Evolutionary conservation across 2,329 filamentous ascomycete genomes (phyloP).

Genomic region (Neofusicoccum parvum): DNA sequence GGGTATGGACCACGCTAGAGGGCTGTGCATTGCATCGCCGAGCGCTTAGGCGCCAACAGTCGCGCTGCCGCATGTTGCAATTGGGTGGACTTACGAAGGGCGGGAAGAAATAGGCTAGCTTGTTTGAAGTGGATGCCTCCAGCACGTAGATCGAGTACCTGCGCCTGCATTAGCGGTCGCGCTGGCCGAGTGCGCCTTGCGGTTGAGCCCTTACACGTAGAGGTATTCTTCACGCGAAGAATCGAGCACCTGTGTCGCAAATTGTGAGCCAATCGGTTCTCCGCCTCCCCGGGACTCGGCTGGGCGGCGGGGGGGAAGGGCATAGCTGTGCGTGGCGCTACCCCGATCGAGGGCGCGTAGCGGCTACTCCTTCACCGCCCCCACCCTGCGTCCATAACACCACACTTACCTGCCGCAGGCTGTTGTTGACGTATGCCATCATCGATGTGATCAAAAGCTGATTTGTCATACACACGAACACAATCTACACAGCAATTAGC

Average conservation of each 20-base stretch:
- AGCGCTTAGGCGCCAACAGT: slow-evolving; percentile 19
- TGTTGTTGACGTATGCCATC: slow-evolving; percentile 78
- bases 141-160: slow-evolving; percentile 59
- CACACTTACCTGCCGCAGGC: slow-evolving; percentile 60
- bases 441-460: slow-evolving; percentile 78
- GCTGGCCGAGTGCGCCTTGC: slow-evolving; percentile 37
- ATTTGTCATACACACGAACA: slow-evolving; percentile 77
- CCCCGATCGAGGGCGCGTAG: slow-evolving; percentile 9
- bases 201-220: slow-evolving; percentile 64
- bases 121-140: slow-evolving; percentile 52
- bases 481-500: slow-evolving; percentile 50
- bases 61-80: neutral
- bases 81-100: slow-evolving; percentile 44
- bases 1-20: neutral
- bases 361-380: slow-evolving; percentile 24
- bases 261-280: slow-evolving; percentile 35
- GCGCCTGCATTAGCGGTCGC: slow-evolving; percentile 60
- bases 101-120: slow-evolving; percentile 52
- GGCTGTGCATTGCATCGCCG: slow-evolving; percentile 5
- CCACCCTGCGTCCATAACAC: neutral
- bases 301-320: neutral
- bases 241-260: slow-evolving; percentile 54
- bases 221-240: slow-evolving; percentile 75
- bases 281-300: neutral
- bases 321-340: slow-evolving; percentile 1